Evolutionary conservation across 129 eudicot species (phyloP), one percentile per base, ranked within the genome.

Genomic region (Flaveria robusta): DNA sequence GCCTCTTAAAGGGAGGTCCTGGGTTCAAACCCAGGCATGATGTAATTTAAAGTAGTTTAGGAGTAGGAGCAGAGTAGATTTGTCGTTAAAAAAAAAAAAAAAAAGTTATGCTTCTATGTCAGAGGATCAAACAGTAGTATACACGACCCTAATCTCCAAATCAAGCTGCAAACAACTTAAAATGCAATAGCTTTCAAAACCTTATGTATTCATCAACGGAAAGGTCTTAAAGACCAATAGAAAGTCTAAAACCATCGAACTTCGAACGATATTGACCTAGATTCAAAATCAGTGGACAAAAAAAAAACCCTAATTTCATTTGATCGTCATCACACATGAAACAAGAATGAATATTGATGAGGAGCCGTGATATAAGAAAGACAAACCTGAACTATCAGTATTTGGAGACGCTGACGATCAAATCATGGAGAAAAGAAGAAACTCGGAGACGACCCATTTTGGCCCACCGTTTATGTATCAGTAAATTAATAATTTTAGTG

Each of bases 351-450:
- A 14, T 23, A 45, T 68, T 12, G 12, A 46, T 9, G 14, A 4
- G 14, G 64, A 56, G 23, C 14, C 3, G 37, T 29, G 14, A 1
- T 3, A 62, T 9, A 39, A 18, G 37, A 68, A 19, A 69, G n/a
- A 46, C 5, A 46, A 46, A 69, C 74, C 74, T 69, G 55, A 23
- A 68, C 8, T 65, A 5, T 65, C 8, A n/a, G 9, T 39, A 18
- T 3, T 7, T 10, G 58, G 58, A 51, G 58, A 11, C n/a, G n/a
- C 37, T 34, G 29, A n/a, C 20, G 50, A 46, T 5, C 23, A 43
- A 12, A 19, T 18, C 41, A 62, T 27, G 68, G 55, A 19, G 39
- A 46, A 59, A 24, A 69, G 74, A 69, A 45, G 74, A 46, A 15
- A 41, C 11, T 15, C 15, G 74, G 22, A 12, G 59, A 20, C 37